Base-by-base conservation (phyloP, 192 early-diverging fungal species). In the Coemansia sp. region DNA sequence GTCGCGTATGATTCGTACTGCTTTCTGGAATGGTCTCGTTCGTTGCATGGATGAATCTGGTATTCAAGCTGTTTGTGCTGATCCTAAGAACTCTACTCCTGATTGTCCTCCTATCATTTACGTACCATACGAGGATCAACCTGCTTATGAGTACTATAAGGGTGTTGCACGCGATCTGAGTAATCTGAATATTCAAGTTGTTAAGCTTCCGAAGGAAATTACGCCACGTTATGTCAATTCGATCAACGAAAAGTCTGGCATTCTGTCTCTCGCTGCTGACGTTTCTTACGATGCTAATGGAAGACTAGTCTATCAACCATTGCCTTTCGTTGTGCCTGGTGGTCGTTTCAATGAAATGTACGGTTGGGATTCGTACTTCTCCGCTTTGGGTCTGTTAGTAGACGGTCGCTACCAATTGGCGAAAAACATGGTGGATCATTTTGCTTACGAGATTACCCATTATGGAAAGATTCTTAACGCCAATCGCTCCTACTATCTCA, bases 301-400 rank as follows among this genome's bases (percentile, higher is more conserved):
- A 1, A 62, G 80, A 8, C 68, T 78, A 10, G 84, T 76, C 3
- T 75, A 89, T 52, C 74, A 76, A n/a, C 90, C 90, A 31, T 87
- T 94, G 21, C 93, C 94, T 0, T 99, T 99, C 70, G 92, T 97
- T 16, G 96, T 99, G 0, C 97, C 96, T 0, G 97, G 97, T 14
- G 97, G 97, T 18, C 87, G 97, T 9, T 99, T 98, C 83, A 99
- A 98, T 73, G 97, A 99, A 78, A 96, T 95, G 89, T 99, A 99
- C 74, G 96, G 95, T 0, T 99, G 97, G 97, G 97, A 99, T 74
- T 89, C 86, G 53, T 96, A 96, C 74, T 97, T 97, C 83, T 94
- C 95, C 69, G 83, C 91, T 0, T 77, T 98, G 4, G 97, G 95
- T 7, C 73, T 99, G 32, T 66, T 95, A 30, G 83, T 88, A 10